Base-by-base conservation (phyloP, 2,329 filamentous ascomycete species). In the Mollisiaceae sp. region DNA sequence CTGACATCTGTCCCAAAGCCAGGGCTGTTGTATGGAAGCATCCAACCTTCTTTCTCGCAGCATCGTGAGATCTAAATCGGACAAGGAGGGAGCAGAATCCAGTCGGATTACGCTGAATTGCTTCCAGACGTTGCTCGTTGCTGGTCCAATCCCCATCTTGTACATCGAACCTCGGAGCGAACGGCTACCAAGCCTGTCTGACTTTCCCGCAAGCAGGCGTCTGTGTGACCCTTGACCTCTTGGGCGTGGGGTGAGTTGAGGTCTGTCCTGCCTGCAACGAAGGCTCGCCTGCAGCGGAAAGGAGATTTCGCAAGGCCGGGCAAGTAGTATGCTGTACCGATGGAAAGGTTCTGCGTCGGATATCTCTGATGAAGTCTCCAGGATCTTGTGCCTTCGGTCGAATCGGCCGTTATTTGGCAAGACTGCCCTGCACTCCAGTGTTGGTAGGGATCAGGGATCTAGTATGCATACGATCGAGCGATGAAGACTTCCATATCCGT, bases 391-490 rank as follows among this genome's bases (percentile, higher is more conserved):
- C 45, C 4, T n/a, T 60, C 59, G 57, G 57, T 38, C 57, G 14
- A 22, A 39, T 6, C 41, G 59, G 12, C 47, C 50, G 38, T 45
- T 35, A 35, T n/a, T 55, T 39, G 36, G 50, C 41, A 35, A 55
- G 41, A 56, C 20, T 35, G 57, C 24, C 22, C 45, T 59, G 57
- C 41, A 47, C 45, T 32, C 39, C 57, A 59, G 24, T 54, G 32
- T 52, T 6, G n/a, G 54, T n/a, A 66, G 54, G 66, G 66, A 66
- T 60, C 66, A 68, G 24, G 66, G 62, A 52, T 66, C 39, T 24
- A 64, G 20, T 38, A 66, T 66, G 66, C 66, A 68, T 66, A 54
- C 59, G 66, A 68, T 68, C 66, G 66, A 60, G 64, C 66, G 66
- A 68, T 68, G 66, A 65, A 56, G 55, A 65, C 38, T 66, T 64